Evolutionary conservation across 2,329 filamentous ascomycete species (phyloP).

Genomic region (Neoascochyta sp.): DNA sequence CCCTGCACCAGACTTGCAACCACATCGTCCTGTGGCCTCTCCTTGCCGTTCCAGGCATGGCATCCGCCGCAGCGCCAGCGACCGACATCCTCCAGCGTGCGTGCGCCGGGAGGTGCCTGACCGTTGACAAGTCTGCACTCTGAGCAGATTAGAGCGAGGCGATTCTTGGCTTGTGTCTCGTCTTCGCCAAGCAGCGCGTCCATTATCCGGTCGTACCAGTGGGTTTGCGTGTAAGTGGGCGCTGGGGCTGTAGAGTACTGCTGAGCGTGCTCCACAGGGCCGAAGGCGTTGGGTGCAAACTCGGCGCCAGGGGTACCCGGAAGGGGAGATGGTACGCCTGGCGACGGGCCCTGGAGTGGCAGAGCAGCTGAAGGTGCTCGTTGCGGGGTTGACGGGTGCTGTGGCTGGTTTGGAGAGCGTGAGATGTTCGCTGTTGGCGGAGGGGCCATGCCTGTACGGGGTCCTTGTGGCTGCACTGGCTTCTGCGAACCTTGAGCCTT

Average conservation of each 20-base stretch:
- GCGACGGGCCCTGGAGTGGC: conserved; percentile 18
- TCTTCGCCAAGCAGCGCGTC: conserved; percentile 93
- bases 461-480: conserved; percentile 25
- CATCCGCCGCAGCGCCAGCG: conserved; percentile 89
- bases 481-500: conserved; percentile 31
- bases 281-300: conserved; percentile 71
- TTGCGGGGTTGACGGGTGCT: conserved; percentile 31
- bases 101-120: conserved; percentile 85
- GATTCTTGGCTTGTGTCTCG: conserved; percentile 86
- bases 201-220: conserved; percentile 93
- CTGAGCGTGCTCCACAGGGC: conserved; percentile 20
- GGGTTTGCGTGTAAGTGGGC: conserved; percentile 44
- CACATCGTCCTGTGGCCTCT: conserved; percentile 70
- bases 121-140: conserved; percentile 88
- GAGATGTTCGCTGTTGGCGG: conserved; percentile 65
- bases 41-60: conserved; percentile 73
- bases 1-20: conserved; percentile 32
- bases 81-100: conserved; percentile 72
- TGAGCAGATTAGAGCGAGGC: conserved; percentile 79
- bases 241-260: conserved; percentile 38
- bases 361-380: conserved; percentile 11
- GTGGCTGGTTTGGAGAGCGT: conserved; percentile 26
- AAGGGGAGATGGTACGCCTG: conserved; percentile 18
- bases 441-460: conserved; percentile 55
- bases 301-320: conserved; percentile 49